phyloP scores from a whole-genome alignment of 108 stramenopile genomes.

The Fragilariopsis cylindrus region DNA sequence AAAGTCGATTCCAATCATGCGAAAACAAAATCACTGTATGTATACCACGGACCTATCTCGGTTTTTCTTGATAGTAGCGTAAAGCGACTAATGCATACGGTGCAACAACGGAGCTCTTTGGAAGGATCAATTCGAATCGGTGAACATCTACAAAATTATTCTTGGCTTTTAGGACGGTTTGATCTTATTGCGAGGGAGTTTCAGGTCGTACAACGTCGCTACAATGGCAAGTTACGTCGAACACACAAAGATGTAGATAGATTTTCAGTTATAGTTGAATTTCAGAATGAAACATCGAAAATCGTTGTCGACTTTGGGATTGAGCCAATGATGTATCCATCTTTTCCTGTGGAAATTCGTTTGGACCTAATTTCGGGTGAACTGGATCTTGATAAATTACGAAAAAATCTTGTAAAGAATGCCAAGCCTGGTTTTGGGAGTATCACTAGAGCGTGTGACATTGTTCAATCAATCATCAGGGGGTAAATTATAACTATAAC shows the following conservation, averaged over 20 bases:
- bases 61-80: conserved; percentile 9
- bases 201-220: conserved; percentile 30
- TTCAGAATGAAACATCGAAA: conserved; percentile 30
- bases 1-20: not conserved
- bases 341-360: conserved; percentile 46
- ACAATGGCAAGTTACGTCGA: conserved; percentile 19
- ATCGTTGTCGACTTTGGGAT: conserved; percentile 52
- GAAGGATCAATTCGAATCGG: conserved; percentile 4
- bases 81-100: not conserved
- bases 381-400: conserved; percentile 49
- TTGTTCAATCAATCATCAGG: conserved; percentile 41
- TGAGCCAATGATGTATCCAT: conserved; percentile 60
- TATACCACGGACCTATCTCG: conserved; percentile 11
- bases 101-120: not conserved
- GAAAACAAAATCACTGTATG: not conserved
- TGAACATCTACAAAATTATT: conserved; percentile 19
- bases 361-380: conserved; percentile 43
- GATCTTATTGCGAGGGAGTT: conserved; percentile 41
- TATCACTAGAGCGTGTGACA: conserved; percentile 61
- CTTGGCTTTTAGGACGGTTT: conserved; percentile 37
- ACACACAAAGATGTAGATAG: conserved; percentile 24
- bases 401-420: conserved; percentile 48
- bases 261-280: conserved; percentile 43
- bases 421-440: conserved; percentile 75
- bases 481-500: not conserved